Evolutionary conservation across 148 eudicot genomes (phyloP).

Genomic region (Camellia sinensis): DNA sequence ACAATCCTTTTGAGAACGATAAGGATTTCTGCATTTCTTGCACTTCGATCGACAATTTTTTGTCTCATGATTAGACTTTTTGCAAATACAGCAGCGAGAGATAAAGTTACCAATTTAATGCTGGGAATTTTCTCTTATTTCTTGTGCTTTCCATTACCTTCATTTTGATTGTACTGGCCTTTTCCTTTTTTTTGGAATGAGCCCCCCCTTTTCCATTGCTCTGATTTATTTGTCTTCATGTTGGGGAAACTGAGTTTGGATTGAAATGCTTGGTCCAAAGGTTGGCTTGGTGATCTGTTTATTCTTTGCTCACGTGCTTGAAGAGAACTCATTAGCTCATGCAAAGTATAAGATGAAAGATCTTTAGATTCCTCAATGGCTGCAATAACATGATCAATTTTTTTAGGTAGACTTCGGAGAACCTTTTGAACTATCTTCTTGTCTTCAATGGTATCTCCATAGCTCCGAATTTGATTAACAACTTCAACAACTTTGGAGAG

Average conservation of each 20-base stretch:
- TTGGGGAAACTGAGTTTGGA: not conserved
- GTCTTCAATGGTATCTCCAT: constrained; percentile 7
- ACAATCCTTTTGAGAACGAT: not conserved
- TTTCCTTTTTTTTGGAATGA: not conserved
- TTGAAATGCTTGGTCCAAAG: constrained; percentile 4
- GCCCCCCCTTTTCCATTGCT: not conserved
- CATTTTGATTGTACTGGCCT: not conserved
- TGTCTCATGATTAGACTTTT: not conserved
- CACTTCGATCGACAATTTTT: not conserved
- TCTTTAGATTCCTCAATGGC: constrained; percentile 3
- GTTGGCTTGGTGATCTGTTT: not conserved
- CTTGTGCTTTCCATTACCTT: not conserved
- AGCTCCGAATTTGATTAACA: constrained; percentile 3
- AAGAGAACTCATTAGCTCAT: not conserved
- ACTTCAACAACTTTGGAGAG: not conserved
- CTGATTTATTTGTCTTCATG: not conserved
- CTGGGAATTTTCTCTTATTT: not conserved
- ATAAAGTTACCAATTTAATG: not conserved
- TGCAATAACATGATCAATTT: not conserved
- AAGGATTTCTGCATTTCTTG: not conserved
- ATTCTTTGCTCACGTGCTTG: not conserved
- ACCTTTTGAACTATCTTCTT: constrained; percentile 8
- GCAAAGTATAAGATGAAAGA: not conserved
- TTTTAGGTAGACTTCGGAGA: not conserved
- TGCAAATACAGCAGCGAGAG: not conserved